Percentiles rank a stretch among this genome's conserved stretches.
Conservation (phyloP, 2,329 filamentous ascomycete species). For the Phyllosticta citriasiana region DNA sequence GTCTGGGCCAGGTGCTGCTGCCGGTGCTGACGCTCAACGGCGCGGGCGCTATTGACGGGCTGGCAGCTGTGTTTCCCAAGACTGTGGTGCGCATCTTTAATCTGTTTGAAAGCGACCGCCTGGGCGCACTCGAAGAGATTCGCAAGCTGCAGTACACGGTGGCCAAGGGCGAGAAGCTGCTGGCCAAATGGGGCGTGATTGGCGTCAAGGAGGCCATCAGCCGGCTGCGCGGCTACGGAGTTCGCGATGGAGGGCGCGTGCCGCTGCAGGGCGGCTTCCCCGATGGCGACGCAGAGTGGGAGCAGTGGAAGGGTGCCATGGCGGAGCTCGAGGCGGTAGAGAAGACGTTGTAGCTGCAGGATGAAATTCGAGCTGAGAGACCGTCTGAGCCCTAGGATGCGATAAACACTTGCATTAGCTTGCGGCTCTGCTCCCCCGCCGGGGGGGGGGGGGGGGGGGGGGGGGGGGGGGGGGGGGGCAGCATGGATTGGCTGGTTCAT, state of each 20-base stretch:
- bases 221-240: slow-evolving; percentile 44
- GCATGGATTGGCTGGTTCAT: not conserved
- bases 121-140: slow-evolving; percentile 28
- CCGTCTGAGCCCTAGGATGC: not conserved
- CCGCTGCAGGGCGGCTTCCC: slow-evolving; percentile 35
- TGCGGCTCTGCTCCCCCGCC: slow-evolving; percentile 10
- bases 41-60: slow-evolving; percentile 52
- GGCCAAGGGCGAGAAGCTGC: slow-evolving; percentile 48
- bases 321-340: slow-evolving; percentile 9
- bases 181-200: slow-evolving; percentile 46
- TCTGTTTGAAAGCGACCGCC: slow-evolving; percentile 19
- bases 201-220: slow-evolving; percentile 52
- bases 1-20: slow-evolving; percentile 51
- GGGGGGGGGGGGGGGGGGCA: too few species aligned
- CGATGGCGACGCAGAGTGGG: slow-evolving; percentile 8
- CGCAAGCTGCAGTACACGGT: slow-evolving; percentile 47
- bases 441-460: too few species aligned
- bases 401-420: slow-evolving; percentile 6
- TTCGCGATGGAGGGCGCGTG: slow-evolving; percentile 38
- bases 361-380: not conserved
- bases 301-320: slow-evolving; percentile 8
- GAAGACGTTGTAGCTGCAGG: slow-evolving; percentile 2
- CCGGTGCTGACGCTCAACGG: slow-evolving; percentile 49
- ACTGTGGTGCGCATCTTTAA: slow-evolving; percentile 46
- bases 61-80: slow-evolving; percentile 51